Conservation (phyloP, 345 rosid species). For the Ceriops decandra region DNA sequence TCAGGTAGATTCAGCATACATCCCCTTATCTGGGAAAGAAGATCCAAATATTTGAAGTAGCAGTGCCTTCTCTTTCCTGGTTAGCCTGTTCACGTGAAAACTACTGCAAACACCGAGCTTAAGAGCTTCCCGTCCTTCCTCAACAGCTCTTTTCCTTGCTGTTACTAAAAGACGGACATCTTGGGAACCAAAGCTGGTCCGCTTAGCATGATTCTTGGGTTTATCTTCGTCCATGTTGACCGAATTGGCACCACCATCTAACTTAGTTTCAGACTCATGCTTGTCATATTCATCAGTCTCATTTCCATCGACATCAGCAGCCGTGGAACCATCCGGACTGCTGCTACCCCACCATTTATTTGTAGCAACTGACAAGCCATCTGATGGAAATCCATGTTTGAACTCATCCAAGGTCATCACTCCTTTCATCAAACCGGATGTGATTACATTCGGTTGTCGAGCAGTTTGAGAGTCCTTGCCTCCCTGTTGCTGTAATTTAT, state of each 20-base stretch:
- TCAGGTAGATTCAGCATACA: slow-evolving; percentile 1
- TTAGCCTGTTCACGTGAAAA: slow-evolving; percentile 28
- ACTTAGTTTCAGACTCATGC: slow-evolving; percentile 19
- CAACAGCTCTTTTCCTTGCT: slow-evolving; percentile 40
- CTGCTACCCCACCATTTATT: slow-evolving; percentile 72
- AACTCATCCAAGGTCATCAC: slow-evolving; percentile 50
- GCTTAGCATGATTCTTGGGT: slow-evolving; percentile 25
- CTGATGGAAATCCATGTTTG: slow-evolving; percentile 64
- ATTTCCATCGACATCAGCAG: slow-evolving; percentile 14
- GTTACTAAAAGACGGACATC: slow-evolving; percentile 37
- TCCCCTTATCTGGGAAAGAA: slow-evolving; percentile 48
- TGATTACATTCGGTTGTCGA: slow-evolving; percentile 18
- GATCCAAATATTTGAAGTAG: slow-evolving; percentile 47
- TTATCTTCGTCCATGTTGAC: slow-evolving; percentile 11
- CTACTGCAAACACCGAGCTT: slow-evolving; percentile 36
- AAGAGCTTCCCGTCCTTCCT: slow-evolving; percentile 51
- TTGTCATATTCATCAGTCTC: slow-evolving; percentile 30
- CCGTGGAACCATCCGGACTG: slow-evolving; percentile 22
- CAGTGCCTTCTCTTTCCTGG: slow-evolving; percentile 41
- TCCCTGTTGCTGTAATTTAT: slow-evolving; percentile 36
- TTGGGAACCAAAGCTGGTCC: slow-evolving; percentile 14
- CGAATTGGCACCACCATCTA: slow-evolving; percentile 5
- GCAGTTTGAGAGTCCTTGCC: slow-evolving; percentile 24
- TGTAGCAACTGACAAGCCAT: slow-evolving; percentile 45
- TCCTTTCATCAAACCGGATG: slow-evolving; percentile 33